Base-by-base conservation (phyloP, 306 rosid species). In the Cucurbita pepo region DNA sequence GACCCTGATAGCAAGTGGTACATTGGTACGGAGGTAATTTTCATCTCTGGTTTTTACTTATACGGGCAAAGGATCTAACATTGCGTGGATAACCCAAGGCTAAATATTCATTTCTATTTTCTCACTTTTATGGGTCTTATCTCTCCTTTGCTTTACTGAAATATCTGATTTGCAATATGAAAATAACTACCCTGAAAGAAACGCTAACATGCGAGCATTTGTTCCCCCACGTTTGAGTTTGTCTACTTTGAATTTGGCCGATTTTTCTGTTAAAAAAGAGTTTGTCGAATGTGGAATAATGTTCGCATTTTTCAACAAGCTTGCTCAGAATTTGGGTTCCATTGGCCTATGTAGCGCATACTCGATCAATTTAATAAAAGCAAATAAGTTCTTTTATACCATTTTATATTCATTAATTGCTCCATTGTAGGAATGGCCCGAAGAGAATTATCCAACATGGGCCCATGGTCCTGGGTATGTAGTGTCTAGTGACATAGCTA, bases 381-480 rank as follows among this genome's bases (percentile, higher is more conserved):
- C 13, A 18, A 9, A 2, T n/a, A 0, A 0, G 8, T 54, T 71
- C 30, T 21, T 77, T 22, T 34, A 38, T 25, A 67, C 66, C 45
- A 43, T 71, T 70, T 78, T 72, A 75, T 41, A 51, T 77, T 74
- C 65, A 47, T 69, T 79, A 69, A 50, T 36, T 83, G 75, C 60
- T 40, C 79, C 37, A 69, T 65, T 72, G 81, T 76, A 94, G 99
- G 99, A 91, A 88, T 95, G 97, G 97, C 87, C 80, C 13, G 95
- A 84, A 78, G 83, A 78, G 21, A 85, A 81, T 18, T 95, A 95
- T 82, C 99, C 99, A 41, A 90, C 97, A 22, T 95, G 97, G 97
- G 99, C 99, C 38, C 96, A 95, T 71, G 99, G 99, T 78, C 99
- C 99, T 16, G 97, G 99, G 18, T 95, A 95, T 79, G 97, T 95